Base-by-base conservation (phyloP, 2,329 filamentous ascomycete genomes). In the Talaromyces marneffei region DNA sequence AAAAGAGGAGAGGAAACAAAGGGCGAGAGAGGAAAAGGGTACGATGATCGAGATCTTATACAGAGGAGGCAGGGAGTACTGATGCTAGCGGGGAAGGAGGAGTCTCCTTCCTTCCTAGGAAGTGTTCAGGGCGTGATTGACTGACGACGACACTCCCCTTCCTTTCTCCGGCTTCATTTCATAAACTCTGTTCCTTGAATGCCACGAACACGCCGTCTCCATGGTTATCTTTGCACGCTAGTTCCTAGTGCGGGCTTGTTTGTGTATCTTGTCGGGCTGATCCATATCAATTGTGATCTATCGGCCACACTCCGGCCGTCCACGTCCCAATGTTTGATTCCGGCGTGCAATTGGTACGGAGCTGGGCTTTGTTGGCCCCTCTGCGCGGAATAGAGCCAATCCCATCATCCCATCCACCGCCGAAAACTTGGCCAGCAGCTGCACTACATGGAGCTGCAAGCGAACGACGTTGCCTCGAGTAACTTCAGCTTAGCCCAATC, bases 211-310 rank as follows among this genome's bases (percentile, higher is more conserved):
- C 29, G 33, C 52, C 16, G 33, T 40, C 20, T 55, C 33, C 52
- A 55, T 55, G 35, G 35, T 25, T 39, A 40, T 55, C n/a, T n/a
- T 16, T 25, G 5, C 20, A 25, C 18, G 20, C 52, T 39, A 55
- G 16, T n/a, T 37, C 23, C 27, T 54, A 54, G 52, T 8, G 20
- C 27, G 52, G 20, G 29, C n/a, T 33, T 52, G 5, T n/a, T 25
- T 39, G n/a, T n/a, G 31, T 37, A 23, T 18, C 2, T 12, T 53
- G n/a, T 7, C 27, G 14, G 25, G 57, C n/a, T 25, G 20, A 59
- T 37, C 37, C 20, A 23, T 35, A 18, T 16, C 18, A 27, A 33
- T 59, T 59, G 20, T 59, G 57, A 59, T 33, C 46, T 59, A 59
- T 59, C 57, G 42, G 57, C 46, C 46, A 54, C 52, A 40, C 48